phyloP scores from a whole-genome alignment of 2,329 filamentous ascomycete genomes.

The Reticulascus tulasneorum region DNA sequence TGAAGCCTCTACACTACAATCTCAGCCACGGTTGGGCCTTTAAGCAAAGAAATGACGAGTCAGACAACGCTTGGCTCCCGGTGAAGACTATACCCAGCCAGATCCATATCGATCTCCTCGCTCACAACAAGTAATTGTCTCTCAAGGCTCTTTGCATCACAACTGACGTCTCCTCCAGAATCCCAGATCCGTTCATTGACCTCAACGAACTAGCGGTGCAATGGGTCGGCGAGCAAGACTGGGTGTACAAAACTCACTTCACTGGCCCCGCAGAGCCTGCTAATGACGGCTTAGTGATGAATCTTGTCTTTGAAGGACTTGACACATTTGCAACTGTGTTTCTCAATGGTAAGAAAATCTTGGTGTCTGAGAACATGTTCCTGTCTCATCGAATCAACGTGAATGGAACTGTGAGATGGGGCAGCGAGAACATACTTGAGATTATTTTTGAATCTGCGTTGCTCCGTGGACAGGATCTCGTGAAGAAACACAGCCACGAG shows the following conservation, averaged over 20 bases:
- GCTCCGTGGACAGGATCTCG: slow-evolving; percentile 46
- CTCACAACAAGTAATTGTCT: slow-evolving; percentile 25
- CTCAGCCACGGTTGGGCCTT: slow-evolving; percentile 21
- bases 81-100: slow-evolving; percentile 30
- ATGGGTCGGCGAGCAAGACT: slow-evolving; percentile 61
- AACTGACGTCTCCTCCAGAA: slow-evolving; percentile 23
- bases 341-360: slow-evolving; percentile 49
- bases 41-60: slow-evolving; percentile 19
- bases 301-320: slow-evolving; percentile 59
- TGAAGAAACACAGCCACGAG: slow-evolving; percentile 47
- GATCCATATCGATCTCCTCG: slow-evolving; percentile 33
- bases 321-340: slow-evolving; percentile 59
- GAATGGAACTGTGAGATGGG: too few relatives aligned
- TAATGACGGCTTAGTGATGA: slow-evolving; percentile 18
- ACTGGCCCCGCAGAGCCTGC: slow-evolving; percentile 12
- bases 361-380: slow-evolving; percentile 62
- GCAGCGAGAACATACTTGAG: slow-evolving; percentile 41
- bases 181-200: slow-evolving; percentile 55
- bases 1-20: slow-evolving; percentile 1
- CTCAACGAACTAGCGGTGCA: slow-evolving; percentile 56
- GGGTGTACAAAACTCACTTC: slow-evolving; percentile 49
- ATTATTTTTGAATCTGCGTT: slow-evolving; percentile 55
- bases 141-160: not conserved
- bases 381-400: slow-evolving; percentile 53
- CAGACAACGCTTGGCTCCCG: slow-evolving; percentile 26